Conservation (phyloP, 441 rosid species). For the Biscutella laevigata region DNA sequence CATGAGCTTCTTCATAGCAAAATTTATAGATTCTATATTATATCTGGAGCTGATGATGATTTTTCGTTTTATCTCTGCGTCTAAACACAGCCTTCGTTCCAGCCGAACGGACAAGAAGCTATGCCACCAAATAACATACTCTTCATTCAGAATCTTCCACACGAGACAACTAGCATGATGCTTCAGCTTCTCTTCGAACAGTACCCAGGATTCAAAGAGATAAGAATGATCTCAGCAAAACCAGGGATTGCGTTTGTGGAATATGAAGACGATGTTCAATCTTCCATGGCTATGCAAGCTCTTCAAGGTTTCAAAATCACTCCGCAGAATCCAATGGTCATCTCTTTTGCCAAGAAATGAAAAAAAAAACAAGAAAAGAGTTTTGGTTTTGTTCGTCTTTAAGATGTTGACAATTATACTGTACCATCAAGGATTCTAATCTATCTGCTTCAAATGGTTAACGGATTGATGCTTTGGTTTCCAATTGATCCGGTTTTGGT, state of each 20-base stretch:
- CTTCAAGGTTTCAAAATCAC: slow-evolving; percentile 89
- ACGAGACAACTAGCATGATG: slow-evolving; percentile 78
- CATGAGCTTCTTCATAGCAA: too few species aligned
- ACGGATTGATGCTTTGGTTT: slow-evolving; percentile 3
- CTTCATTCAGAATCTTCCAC: slow-evolving; percentile 85
- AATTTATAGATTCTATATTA: neutral
- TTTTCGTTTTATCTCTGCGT: neutral
- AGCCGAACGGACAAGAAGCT: slow-evolving; percentile 46
- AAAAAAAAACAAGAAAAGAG: too few species aligned
- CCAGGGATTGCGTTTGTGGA: slow-evolving; percentile 95
- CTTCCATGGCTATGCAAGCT: slow-evolving; percentile 84
- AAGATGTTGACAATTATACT: neutral
- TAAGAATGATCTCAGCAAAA: slow-evolving; percentile 80
- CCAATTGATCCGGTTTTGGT: slow-evolving; percentile 12
- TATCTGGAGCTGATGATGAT: neutral
- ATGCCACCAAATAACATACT: slow-evolving; percentile 74
- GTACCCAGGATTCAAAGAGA: slow-evolving; percentile 87
- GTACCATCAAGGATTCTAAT: slow-evolving; percentile 9
- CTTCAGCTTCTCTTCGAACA: slow-evolving; percentile 70
- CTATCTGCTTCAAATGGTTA: neutral
- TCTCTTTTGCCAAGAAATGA: slow-evolving; percentile 66
- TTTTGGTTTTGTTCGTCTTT: neutral
- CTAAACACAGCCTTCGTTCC: slow-evolving; percentile 39
- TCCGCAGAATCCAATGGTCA: slow-evolving; percentile 75
- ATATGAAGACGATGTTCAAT: slow-evolving; percentile 80